Evolutionary conservation across 2,329 filamentous ascomycete genomes (phyloP), one percentile per base, ranked within the genome.

Genomic region (Arthrinium phaeospermum): DNA sequence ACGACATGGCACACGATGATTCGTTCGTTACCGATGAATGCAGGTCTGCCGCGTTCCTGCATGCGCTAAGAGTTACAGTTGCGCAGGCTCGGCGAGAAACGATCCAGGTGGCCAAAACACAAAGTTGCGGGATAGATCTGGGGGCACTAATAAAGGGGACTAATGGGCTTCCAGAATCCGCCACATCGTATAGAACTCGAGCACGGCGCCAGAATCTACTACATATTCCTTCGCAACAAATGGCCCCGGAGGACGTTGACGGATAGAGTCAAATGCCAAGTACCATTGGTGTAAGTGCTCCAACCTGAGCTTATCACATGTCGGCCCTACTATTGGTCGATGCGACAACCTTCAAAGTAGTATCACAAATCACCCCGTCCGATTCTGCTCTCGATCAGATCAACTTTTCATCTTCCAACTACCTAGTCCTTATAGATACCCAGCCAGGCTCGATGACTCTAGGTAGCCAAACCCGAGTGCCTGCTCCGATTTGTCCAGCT

Each of bases 11-110:
- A n/a, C 30, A 8, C 5, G 34, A n/a, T 64, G 57, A 64, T 64
- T 64, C 57, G 57, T 64, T 13, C 57, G 57, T 22, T 19, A 41
- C 22, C 57, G 34, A 64, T 64, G 57, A 34, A 64, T 64, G 57
- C 57, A 64, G 34, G 57, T 64, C 57, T 64, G 30, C 57, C 57
- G 57, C 34, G 57, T 64, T 64, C 57, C 57, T 64, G 57, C 57
- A 64, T 64, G 34, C 57, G 57, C 57, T 64, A 41, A 64, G 41
- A 64, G 41, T 64, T 64, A 64, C 57, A 41, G 57, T 41, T 64
- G 57, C 22, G 57, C 57, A 64, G 53, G 51, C 49, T 53, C n/a
- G 51, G 53, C 27, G 34, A n/a, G 53, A 64, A 64, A 64, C 34
- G 57, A 41, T 64, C 57, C 34, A 64, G 57, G 57, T 64, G 57